Evolutionary conservation across 2,329 filamentous ascomycete genomes (phyloP), one percentile per base, ranked within the genome.

Genomic region (Talaromyces atroroseus): DNA sequence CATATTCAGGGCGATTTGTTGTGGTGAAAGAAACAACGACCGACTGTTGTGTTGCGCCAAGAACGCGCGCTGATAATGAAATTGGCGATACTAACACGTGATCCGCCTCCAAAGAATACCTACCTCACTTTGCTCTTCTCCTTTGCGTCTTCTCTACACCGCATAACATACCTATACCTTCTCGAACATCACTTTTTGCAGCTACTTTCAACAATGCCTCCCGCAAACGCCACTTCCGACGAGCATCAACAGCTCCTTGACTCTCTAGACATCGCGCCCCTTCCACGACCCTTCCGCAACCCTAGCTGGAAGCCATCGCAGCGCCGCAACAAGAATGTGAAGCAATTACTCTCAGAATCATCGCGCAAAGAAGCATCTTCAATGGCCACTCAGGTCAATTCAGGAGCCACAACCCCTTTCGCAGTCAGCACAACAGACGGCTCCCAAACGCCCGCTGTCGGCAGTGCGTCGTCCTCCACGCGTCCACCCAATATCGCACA

Each of bases 281-380:
- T 89, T 68, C 85, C 85, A 65, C 95, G 95, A 76, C 88, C 85
- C 67, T 99, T 96, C 80, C 92, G 92, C 72, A 96, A 91, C 70
- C 80, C 88, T 2, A 78, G 84, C 71, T 99, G 94, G 94, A 91
- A 89, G 68, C 90, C 94, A 16, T 90, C 92, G 63, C 88, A 92
- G 73, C 91, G 94, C 52, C 90, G 94, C 74, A 99, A 99, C 83
- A 99, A 99, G 80, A 97, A 96, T 74, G 87, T 97, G 74, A 97
- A 97, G 75, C 90, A 95, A 65, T 94, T 99, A 60, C 81, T 99
- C 59, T 88, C 90, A 58, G 94, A 99, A 67, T 89, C 88, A 12
- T 84, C 89, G 21, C 87, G 90, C 64, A 90, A 88, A 68, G 92
- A 97, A 77, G 90, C 90, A n/a, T 95, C 91, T 3, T 81, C 89